phyloP scores from a whole-genome alignment of 1,139 yeast species.

The Kurtzmaniella natalensis region DNA sequence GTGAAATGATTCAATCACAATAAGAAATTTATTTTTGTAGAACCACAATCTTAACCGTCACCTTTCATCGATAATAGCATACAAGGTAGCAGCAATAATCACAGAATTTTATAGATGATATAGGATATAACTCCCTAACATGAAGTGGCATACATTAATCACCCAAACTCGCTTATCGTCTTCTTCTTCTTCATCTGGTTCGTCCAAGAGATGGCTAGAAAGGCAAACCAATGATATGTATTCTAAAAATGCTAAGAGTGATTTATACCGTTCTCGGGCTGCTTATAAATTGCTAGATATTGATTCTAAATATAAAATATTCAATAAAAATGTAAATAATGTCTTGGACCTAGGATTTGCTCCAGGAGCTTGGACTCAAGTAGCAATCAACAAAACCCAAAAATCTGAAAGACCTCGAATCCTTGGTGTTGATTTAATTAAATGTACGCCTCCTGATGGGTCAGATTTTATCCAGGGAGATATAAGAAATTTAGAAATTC shows the following conservation, averaged over 20 bases:
- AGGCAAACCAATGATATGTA: constrained; percentile 64
- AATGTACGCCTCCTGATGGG: constrained; percentile 38
- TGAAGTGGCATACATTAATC: no score
- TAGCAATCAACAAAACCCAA: constrained; percentile 26
- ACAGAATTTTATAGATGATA: no score
- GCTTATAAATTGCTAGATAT: constrained; percentile 81
- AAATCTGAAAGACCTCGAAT: constrained; percentile 16
- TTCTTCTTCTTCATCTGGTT: constrained; percentile 26
- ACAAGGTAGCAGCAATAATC: no score
- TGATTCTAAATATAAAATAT: constrained; percentile 57
- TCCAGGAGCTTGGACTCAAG: constrained; percentile 50
- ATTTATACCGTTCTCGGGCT: constrained; percentile 75
- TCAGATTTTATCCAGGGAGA: constrained; percentile 40
- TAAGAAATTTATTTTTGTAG: no score
- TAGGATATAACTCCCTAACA: no score
- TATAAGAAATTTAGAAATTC: constrained; percentile 32
- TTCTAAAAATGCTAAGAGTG: constrained; percentile 60
- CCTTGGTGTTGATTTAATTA: constrained; percentile 40
- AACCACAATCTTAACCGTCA: no score
- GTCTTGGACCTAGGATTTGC: constrained; percentile 70
- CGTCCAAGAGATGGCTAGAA: constrained; percentile 69
- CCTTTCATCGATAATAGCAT: no score
- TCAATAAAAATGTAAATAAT: constrained; percentile 44
- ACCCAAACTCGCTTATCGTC: no score
- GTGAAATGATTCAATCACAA: no score